Evolutionary conservation across 129 eudicot species (phyloP).

Genomic region (Sambucus nigra): DNA sequence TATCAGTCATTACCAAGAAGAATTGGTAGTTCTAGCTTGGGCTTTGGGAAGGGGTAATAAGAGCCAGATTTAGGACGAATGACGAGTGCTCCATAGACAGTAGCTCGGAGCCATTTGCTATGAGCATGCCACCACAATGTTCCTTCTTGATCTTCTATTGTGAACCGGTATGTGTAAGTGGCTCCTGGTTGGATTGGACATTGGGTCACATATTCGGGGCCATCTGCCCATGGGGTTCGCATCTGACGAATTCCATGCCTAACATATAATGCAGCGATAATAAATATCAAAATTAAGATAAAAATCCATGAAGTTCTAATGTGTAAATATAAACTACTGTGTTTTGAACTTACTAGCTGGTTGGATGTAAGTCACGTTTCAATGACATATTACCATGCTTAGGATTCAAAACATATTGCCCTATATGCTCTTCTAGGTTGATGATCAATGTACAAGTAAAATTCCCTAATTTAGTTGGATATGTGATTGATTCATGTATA

Average conservation of each 20-base stretch:
- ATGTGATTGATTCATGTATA: too few relatives aligned
- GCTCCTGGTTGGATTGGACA: slow-evolving; percentile 79
- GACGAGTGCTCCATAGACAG: slow-evolving; percentile 73
- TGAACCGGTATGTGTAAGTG: slow-evolving; percentile 57
- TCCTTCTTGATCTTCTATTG: slow-evolving; percentile 62
- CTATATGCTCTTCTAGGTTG: too few relatives aligned
- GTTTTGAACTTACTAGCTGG: too few relatives aligned
- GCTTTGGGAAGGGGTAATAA: slow-evolving; percentile 55
- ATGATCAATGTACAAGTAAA: not conserved
- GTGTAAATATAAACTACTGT: too few relatives aligned
- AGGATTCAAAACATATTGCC: too few relatives aligned
- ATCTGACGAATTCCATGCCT: slow-evolving; percentile 86
- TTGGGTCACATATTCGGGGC: slow-evolving; percentile 74
- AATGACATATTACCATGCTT: too few relatives aligned
- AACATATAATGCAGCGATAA: too few relatives aligned
- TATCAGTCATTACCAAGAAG: slow-evolving; percentile 43
- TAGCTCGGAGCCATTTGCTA: slow-evolving; percentile 87
- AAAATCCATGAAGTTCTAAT: too few relatives aligned
- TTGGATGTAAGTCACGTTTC: too few relatives aligned
- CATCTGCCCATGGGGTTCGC: slow-evolving; percentile 91
- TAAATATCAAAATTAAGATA: too few relatives aligned
- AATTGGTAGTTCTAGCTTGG: slow-evolving; percentile 51
- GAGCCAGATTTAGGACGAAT: slow-evolving; percentile 56
- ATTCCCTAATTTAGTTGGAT: not conserved
- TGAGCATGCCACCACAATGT: slow-evolving; percentile 97